A percentile compares a stretch with the other conserved stretches of the same genome.
These are phyloP conservation scores for Beauveria pseudobassiana DNA, from an alignment of 2,329 filamentous ascomycete species.

Conservation along the genomic window DNA sequence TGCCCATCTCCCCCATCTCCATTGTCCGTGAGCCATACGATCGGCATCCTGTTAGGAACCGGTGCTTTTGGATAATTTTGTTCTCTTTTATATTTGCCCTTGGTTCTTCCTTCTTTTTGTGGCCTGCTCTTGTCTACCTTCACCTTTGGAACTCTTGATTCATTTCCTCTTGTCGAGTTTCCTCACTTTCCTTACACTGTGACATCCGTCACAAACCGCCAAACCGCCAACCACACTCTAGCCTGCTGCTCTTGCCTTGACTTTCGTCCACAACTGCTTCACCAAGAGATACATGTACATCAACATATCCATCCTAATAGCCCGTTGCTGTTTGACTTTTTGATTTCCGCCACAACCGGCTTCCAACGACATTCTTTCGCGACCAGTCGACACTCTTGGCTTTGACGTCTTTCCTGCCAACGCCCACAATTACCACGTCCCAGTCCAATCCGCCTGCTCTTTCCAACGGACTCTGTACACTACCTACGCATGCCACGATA, in stretches of 20 bases:
- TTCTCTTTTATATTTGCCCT: conserved; percentile 38
- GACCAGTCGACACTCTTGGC: not conserved
- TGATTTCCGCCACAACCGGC: not conserved
- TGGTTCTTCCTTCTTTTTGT: conserved; percentile 44
- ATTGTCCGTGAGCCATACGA: conserved; percentile 34
- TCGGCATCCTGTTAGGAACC: conserved; percentile 41
- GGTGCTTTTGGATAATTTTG: conserved; percentile 33
- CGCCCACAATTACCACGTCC: not conserved
- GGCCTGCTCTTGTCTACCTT: conserved; percentile 26
- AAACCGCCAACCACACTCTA: not conserved
- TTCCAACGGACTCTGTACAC: conserved; percentile 9
- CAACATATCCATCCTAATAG: conserved; percentile 14
- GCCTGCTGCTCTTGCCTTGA: conserved; percentile 13
- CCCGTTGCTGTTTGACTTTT: conserved; percentile 15
- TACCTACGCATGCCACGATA: conserved; percentile 12
- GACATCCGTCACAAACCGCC: conserved; percentile 8
- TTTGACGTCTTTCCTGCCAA: not conserved
- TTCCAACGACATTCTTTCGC: conserved; percentile 4
- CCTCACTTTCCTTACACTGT: conserved; percentile 37
- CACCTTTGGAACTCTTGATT: conserved; percentile 5
- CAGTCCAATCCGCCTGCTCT: not conserved
- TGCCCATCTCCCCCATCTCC: conserved; percentile 35
- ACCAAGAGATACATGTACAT: conserved; percentile 24
- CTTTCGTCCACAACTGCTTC: not conserved
- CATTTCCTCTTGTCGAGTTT: conserved; percentile 34